Conservation (phyloP, 352 stramenopile genomes). For the Phytopythium oedochilum region DNA sequence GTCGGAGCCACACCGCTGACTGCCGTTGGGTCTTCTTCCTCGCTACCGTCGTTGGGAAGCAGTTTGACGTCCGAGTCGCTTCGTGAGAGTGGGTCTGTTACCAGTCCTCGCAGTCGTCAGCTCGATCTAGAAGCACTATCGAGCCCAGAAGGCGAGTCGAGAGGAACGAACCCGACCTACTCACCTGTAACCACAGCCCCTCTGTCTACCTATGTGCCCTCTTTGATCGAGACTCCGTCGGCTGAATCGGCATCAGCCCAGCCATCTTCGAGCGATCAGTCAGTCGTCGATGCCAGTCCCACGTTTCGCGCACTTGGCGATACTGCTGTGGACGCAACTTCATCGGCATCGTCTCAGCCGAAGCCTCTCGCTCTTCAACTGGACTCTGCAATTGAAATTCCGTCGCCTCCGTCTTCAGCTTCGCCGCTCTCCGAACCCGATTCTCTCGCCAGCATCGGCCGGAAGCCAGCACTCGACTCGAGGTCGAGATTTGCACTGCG, state of each 20-base stretch:
- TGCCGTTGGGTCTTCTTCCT: background rate
- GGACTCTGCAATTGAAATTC: background rate
- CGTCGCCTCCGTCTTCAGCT: background rate
- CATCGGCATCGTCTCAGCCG: background rate
- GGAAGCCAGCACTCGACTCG: background rate
- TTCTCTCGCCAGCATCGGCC: background rate
- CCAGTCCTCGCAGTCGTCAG: background rate
- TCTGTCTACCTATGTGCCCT: background rate
- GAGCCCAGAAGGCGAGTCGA: background rate
- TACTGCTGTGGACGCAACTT: background rate
- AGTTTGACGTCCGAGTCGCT: background rate
- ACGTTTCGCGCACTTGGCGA: too few relatives aligned
- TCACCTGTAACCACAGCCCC: background rate
- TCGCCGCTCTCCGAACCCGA: background rate
- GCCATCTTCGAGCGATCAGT: background rate
- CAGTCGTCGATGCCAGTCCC: background rate
- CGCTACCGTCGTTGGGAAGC: background rate
- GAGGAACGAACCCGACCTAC: too few relatives aligned
- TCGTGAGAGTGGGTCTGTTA: background rate
- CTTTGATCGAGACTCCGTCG: background rate
- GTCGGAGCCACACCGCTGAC: background rate
- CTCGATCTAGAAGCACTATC: background rate
- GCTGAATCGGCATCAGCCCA: background rate
- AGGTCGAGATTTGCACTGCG: background rate
- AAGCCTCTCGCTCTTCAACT: background rate